Percentiles rank a stretch among this genome's conserved stretches.
Evolutionary conservation across 345 rosid genomes (phyloP).

Genomic region (Dipteronia sinensis): DNA sequence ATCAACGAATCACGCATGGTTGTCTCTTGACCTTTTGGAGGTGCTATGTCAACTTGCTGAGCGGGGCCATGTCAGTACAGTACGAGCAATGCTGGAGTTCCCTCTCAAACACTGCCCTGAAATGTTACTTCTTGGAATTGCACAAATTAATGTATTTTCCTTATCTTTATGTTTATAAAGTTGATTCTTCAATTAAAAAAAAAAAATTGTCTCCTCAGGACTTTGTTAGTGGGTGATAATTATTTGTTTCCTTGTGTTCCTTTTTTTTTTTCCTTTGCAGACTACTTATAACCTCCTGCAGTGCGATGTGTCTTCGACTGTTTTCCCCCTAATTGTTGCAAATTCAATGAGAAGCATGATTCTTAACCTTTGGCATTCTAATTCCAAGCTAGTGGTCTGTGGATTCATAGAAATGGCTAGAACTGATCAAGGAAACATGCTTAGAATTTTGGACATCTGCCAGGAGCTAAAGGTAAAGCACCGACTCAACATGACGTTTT

Average conservation of each 20-base stretch:
- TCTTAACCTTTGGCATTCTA: slow-evolving; percentile 37
- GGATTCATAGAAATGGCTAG: slow-evolving; percentile 29
- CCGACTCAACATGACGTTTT: background rate
- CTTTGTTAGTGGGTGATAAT: background rate
- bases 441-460: slow-evolving; percentile 33
- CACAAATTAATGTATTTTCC: slow-evolving; percentile 29
- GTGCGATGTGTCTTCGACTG: slow-evolving; percentile 25
- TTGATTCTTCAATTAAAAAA: background rate
- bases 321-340: slow-evolving; percentile 31
- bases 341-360: slow-evolving; percentile 26
- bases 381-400: slow-evolving; percentile 31
- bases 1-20: slow-evolving; percentile 39
- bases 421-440: background rate
- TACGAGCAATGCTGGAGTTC: slow-evolving; percentile 37
- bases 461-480: slow-evolving; percentile 38
- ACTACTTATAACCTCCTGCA: slow-evolving; percentile 44
- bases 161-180: background rate
- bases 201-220: background rate
- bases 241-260: background rate
- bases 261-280: slow-evolving; percentile 24
- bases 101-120: slow-evolving; percentile 43
- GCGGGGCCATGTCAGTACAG: slow-evolving; percentile 35
- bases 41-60: slow-evolving; percentile 43
- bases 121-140: slow-evolving; percentile 37
- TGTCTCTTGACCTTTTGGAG: slow-evolving; percentile 42